phyloP scores from a whole-genome alignment of 2,329 filamentous ascomycete species.

The Alternaria burnsii region DNA sequence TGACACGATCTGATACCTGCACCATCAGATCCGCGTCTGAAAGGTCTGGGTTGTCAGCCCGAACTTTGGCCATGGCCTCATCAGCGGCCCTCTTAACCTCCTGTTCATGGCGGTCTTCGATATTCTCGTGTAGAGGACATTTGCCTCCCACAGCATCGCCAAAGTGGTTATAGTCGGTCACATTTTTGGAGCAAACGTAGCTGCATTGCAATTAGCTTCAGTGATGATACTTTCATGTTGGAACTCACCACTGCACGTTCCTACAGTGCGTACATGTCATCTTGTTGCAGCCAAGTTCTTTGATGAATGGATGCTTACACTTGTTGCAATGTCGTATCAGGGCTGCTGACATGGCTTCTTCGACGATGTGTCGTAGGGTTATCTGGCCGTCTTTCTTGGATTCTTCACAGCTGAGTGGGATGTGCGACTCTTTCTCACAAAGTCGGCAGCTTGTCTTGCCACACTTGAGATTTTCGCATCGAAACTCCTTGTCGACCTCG shows the following conservation, averaged over 20 bases:
- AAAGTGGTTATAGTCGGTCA: conserved; percentile 76
- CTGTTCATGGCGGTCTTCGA: conserved; percentile 66
- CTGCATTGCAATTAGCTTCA: conserved; percentile 49
- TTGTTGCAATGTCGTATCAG: conserved; percentile 78
- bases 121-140: conserved; percentile 74
- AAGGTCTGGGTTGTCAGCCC: conserved; percentile 68
- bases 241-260: conserved; percentile 63
- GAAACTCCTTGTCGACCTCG: conserved; percentile 75
- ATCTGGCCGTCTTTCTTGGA: conserved; percentile 66
- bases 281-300: conserved; percentile 83
- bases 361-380: conserved; percentile 71
- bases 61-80: conserved; percentile 63
- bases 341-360: conserved; percentile 85
- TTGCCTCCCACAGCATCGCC: conserved; percentile 58
- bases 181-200: conserved; percentile 74
- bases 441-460: conserved; percentile 61
- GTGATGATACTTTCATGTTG: too few relatives aligned
- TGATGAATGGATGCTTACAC: conserved; percentile 79
- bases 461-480: conserved; percentile 73
- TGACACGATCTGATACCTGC: conserved; percentile 63
- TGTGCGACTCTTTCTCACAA: conserved; percentile 74
- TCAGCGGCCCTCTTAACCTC: conserved; percentile 71
- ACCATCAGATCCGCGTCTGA: conserved; percentile 66
- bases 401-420: conserved; percentile 77
- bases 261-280: conserved; percentile 73